Conservation (phyloP, 345 rosid genomes). For the Murraya paniculata region DNA sequence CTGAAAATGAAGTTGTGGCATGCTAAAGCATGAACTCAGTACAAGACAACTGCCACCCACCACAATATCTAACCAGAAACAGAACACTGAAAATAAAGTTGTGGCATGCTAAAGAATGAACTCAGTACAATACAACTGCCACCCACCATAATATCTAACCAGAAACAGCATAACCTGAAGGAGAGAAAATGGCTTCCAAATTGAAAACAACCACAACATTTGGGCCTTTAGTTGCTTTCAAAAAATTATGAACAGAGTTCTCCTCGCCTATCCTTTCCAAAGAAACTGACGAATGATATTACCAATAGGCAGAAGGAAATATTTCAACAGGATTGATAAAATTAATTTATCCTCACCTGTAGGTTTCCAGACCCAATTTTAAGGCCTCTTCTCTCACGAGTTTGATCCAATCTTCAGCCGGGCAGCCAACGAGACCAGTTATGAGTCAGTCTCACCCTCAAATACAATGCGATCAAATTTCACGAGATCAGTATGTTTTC, state of each 20-base stretch:
- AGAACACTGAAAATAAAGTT: neutral
- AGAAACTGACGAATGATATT: neutral
- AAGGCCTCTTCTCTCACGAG: constrained; percentile 21
- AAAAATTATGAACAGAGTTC: neutral
- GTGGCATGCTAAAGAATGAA: neutral
- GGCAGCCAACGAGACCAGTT: constrained; percentile 28
- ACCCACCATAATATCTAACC: neutral
- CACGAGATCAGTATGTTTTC: constrained; percentile 13
- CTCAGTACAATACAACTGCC: neutral
- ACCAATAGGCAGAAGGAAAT: neutral
- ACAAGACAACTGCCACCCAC: neutral
- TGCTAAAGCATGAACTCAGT: neutral
- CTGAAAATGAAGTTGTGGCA: neutral
- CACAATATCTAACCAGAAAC: too few species aligned
- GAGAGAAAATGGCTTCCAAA: neutral
- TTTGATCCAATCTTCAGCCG: constrained; percentile 35
- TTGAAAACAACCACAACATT: neutral
- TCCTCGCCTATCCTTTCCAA: neutral
- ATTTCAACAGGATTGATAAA: neutral
- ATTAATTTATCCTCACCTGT: constrained; percentile 27
- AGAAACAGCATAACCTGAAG: neutral
- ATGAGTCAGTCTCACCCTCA: constrained; percentile 24
- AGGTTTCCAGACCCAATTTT: constrained; percentile 28
- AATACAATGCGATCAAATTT: constrained; percentile 7
- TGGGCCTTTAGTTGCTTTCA: neutral